phyloP scores from a whole-genome alignment of 1,284 basidiomycete species.

The Pseudozyma thailandica region DNA sequence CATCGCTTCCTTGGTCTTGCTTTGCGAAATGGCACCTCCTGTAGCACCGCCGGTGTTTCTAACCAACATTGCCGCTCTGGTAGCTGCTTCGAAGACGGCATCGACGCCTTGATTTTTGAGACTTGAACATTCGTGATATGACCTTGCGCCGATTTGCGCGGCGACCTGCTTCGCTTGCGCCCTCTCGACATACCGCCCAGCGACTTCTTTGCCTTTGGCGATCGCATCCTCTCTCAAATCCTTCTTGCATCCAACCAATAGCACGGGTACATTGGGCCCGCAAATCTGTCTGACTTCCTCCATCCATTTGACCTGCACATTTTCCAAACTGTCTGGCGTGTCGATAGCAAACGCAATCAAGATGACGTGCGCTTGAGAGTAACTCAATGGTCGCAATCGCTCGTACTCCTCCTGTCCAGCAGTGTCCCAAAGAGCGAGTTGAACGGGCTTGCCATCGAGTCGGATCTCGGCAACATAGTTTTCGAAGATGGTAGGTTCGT shows the following conservation, averaged over 20 bases:
- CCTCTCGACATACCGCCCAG: slow-evolving; percentile 68
- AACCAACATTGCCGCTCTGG: slow-evolving; percentile 61
- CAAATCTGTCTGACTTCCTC: slow-evolving; percentile 64
- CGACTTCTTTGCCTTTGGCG: slow-evolving; percentile 60
- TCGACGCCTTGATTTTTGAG: slow-evolving; percentile 64
- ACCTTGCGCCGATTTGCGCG: slow-evolving; percentile 73
- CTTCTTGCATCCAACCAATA: slow-evolving; percentile 86
- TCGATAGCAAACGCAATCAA: slow-evolving; percentile 96
- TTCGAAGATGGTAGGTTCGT: slow-evolving; percentile 83
- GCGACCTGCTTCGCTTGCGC: slow-evolving; percentile 67
- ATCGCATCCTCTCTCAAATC: slow-evolving; percentile 75
- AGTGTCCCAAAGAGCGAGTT: slow-evolving; percentile 95
- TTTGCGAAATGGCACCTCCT: slow-evolving; percentile 47
- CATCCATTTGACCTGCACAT: slow-evolving; percentile 97
- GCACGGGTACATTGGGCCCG: slow-evolving; percentile 76
- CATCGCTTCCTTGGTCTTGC: slow-evolving; percentile 46
- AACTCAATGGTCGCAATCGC: slow-evolving; percentile 92
- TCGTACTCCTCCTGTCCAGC: slow-evolving; percentile 96
- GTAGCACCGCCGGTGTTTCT: slow-evolving; percentile 41
- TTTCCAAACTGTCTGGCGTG: slow-evolving; percentile 94
- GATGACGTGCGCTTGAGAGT: slow-evolving; percentile 98
- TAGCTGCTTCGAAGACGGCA: slow-evolving; percentile 62
- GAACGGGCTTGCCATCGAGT: slow-evolving; percentile 94
- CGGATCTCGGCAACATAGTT: slow-evolving; percentile 99
- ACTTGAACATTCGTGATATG: slow-evolving; percentile 61